These are phyloP conservation scores for Ogataea methanolica DNA, from an alignment of 805 yeast genomes.

Conservation along the genomic window DNA sequence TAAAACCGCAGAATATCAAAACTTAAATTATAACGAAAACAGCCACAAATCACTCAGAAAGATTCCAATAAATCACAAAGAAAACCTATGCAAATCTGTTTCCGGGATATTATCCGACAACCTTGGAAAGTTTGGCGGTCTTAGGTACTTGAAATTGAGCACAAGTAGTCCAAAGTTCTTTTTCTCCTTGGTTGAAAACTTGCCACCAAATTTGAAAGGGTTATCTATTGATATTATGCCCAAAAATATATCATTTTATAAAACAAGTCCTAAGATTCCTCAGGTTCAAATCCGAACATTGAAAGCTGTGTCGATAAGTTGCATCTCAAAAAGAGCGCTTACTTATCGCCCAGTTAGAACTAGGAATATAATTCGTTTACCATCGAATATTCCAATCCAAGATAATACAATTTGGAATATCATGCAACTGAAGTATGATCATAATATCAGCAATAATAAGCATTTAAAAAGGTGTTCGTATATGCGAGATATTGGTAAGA, in stretches of 20 bases:
- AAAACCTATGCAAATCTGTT: neutral
- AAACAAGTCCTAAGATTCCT: neutral
- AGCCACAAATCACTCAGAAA: no score
- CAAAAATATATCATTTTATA: slow-evolving; percentile 3
- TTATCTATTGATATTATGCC: slow-evolving; percentile 2
- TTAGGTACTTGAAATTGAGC: slow-evolving; percentile 15
- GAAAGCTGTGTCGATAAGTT: neutral
- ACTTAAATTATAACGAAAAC: no score
- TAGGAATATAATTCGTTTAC: neutral
- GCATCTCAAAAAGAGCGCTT: neutral
- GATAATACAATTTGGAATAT: neutral
- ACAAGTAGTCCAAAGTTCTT: slow-evolving; percentile 7
- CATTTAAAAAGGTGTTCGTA: neutral
- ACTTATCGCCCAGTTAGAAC: neutral
- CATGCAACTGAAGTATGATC: no score
- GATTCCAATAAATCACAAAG: no score
- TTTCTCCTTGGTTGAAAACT: slow-evolving; percentile 4
- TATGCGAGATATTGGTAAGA: slow-evolving; percentile 4
- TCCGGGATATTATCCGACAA: neutral
- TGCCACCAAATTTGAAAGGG: slow-evolving; percentile 14
- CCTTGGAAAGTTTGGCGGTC: neutral
- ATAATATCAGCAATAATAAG: no score
- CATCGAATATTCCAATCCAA: neutral
- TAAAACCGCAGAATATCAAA: neutral
- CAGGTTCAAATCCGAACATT: neutral